Conservation (phyloP, 176 grass and related monocot genomes). For the Eleusine coracana region DNA sequence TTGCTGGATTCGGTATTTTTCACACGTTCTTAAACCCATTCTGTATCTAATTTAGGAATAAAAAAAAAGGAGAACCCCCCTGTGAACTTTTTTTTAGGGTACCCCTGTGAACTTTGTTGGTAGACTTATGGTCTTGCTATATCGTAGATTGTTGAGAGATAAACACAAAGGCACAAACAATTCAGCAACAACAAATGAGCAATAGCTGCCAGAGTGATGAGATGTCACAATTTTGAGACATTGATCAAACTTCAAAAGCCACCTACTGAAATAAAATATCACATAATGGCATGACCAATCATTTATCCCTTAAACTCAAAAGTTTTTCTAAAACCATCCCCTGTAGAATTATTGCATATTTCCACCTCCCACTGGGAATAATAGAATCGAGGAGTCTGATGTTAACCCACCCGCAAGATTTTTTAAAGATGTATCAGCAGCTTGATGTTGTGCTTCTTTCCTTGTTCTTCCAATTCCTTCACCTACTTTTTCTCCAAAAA, state of each 20-base stretch:
- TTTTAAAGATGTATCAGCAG: constrained; percentile 71
- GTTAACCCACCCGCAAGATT: constrained; percentile 68
- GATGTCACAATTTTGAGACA: not conserved
- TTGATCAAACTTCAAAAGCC: constrained; percentile 14
- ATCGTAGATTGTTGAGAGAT: not conserved
- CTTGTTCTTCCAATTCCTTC: constrained; percentile 87
- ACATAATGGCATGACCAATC: not conserved
- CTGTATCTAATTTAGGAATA: not conserved
- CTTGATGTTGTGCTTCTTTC: constrained; percentile 70
- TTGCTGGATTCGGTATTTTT: constrained; percentile 13
- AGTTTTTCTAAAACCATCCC: constrained; percentile 6
- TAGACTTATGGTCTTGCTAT: not conserved
- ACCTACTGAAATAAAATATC: constrained; percentile 7
- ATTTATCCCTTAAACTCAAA: not conserved
- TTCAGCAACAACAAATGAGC: not conserved
- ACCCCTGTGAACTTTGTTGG: not conserved
- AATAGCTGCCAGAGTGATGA: constrained; percentile 6
- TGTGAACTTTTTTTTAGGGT: not conserved
- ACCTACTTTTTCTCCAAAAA: constrained; percentile 88
- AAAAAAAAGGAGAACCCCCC: not conserved
- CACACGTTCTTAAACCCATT: not conserved
- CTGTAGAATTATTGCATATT: constrained; percentile 13
- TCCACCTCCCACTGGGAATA: not conserved
- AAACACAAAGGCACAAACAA: constrained; percentile 17
- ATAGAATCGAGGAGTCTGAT: constrained; percentile 9